phyloP scores from a whole-genome alignment of 2,329 filamentous ascomycete species.

The Sporothrix schenckii region DNA sequence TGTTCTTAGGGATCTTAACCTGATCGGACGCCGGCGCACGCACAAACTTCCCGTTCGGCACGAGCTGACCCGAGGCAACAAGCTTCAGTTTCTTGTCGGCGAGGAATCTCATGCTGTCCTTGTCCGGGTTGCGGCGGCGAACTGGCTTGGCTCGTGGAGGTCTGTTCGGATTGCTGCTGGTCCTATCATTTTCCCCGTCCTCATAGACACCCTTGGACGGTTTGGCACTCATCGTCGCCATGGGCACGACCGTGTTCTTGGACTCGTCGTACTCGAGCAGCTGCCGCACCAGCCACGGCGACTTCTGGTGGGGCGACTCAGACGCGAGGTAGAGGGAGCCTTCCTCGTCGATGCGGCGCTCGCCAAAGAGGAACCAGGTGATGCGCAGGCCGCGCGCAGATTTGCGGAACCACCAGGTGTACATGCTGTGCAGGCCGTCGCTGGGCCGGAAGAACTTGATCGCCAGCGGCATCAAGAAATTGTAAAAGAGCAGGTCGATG shows the following conservation, averaged over 20 bases:
- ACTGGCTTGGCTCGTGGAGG: background rate
- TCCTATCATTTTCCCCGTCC: background rate
- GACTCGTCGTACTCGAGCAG: slow-evolving; percentile 51
- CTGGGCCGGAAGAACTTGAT: slow-evolving; percentile 84
- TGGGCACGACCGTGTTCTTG: slow-evolving; percentile 51
- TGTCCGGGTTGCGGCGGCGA: slow-evolving; percentile 30
- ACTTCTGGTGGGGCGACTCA: slow-evolving; percentile 41
- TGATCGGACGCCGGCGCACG: slow-evolving; percentile 93
- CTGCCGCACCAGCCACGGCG: slow-evolving; percentile 48
- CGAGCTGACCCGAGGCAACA: slow-evolving; percentile 56
- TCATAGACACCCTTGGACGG: background rate
- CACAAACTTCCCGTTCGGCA: slow-evolving; percentile 78
- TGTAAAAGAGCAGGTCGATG: slow-evolving; percentile 92
- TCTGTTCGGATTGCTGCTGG: slow-evolving; percentile 52
- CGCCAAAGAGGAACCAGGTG: slow-evolving; percentile 91
- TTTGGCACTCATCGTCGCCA: slow-evolving; percentile 38
- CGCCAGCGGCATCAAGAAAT: slow-evolving; percentile 88
- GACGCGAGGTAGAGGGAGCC: slow-evolving; percentile 59
- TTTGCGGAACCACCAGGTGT: slow-evolving; percentile 92
- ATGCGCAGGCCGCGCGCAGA: slow-evolving; percentile 80
- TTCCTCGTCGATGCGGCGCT: slow-evolving; percentile 80
- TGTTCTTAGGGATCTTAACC: slow-evolving; percentile 86
- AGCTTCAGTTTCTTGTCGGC: slow-evolving; percentile 51
- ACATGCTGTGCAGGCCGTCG: slow-evolving; percentile 80
- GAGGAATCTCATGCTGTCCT: slow-evolving; percentile 44